Evolutionary conservation across 306 rosid species (phyloP), one percentile per base, ranked within the genome.

Genomic region (Vachellia collinsii): DNA sequence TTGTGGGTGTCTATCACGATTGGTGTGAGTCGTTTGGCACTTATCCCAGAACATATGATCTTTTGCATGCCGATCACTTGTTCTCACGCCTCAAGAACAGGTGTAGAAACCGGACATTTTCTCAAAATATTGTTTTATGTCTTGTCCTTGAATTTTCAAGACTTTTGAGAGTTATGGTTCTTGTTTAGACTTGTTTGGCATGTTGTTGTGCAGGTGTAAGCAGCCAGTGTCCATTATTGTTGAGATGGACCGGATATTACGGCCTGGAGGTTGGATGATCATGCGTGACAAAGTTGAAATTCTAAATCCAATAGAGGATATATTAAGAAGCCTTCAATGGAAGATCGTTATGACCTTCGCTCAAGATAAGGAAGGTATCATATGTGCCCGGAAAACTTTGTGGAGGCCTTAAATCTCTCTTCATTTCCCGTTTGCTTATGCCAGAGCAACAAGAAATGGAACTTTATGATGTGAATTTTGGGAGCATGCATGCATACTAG

Each of bases 11-110:
- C 51, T 93, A 93, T 86, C 99, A 95, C 29, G 98, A 95, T 79
- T 95, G 99, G 99, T 95, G 99, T 4, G 98, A 95, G 82, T 84
- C 99, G 56, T 95, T 93, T 29, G 88, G 94, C 61, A 89, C 96
- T 78, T 95, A 95, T 71, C 98, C 99, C 5, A 91, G 99, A 82
- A 87, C 99, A 9, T 95, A 93, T 80, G 99, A 95, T 80, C 97
- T 95, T 79, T 85, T 95, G 77, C 99, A 95, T 66, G 97, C 90
- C 14, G 98, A 95, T 84, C 99, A 95, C 88, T 88, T 95, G 85
- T 95, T 93, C 88, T 95, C 99, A 5, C 90, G 97, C 77, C 98
- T 93, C 54, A 95, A 95, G 87, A 88, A 89, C 90, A 90, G 99
- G 99, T 93, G 63, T 54, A 58, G 29, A 59, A 10, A 19, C 19